Conservation (phyloP, 257 asterid genomes). For the Marsdenia floribunda region DNA sequence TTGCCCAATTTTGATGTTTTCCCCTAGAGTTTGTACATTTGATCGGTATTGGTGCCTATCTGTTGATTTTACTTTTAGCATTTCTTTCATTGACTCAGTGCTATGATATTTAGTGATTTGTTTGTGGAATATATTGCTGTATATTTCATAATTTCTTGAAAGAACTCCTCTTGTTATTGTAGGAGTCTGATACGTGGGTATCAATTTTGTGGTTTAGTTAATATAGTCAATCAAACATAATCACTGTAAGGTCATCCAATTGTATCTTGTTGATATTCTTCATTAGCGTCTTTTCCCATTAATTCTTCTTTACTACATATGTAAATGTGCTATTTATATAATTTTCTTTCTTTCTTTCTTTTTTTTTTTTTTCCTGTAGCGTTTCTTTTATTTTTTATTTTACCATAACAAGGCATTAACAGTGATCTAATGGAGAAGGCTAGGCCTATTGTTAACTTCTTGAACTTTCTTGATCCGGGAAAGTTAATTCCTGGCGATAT, state of each 20-base stretch:
- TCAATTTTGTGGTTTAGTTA: constrained; percentile 5
- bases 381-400: background rate
- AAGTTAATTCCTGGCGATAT: background rate
- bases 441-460: background rate
- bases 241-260: background rate
- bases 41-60: background rate
- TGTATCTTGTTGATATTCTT: background rate
- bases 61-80: background rate
- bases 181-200: background rate
- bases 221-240: background rate
- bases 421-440: background rate
- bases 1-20: constrained; percentile 21
- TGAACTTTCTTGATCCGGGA: background rate
- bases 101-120: background rate
- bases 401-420: background rate
- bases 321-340: background rate
- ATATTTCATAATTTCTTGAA: background rate
- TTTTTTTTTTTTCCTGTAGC: too few relatives aligned
- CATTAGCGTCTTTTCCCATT: background rate
- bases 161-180: background rate
- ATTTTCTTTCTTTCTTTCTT: too few relatives aligned
- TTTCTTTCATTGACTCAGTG: background rate
- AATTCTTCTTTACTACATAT: background rate
- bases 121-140: too few relatives aligned
- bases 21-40: background rate